Evolutionary conservation across 2,329 filamentous ascomycete genomes (phyloP), one percentile per base, ranked within the genome.

Genomic region (Fonsecaea pedrosoi): DNA sequence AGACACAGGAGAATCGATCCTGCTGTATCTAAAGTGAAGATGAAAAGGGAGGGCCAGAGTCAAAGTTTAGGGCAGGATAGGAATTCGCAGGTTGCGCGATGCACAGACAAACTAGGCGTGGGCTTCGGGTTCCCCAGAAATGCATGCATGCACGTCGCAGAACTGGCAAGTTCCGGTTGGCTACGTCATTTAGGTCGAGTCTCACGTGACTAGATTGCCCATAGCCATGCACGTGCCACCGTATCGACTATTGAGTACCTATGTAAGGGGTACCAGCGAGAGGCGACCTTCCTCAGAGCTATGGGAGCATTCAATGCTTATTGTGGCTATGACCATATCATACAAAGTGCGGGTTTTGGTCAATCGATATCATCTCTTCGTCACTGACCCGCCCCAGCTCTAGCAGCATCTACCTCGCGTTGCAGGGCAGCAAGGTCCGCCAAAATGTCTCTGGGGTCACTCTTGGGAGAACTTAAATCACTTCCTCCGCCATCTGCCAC

Each of bases 401-500:
- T 81, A 54, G 90, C 74, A 3, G 86, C 90, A 78, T 94, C 90
- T 45, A 94, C 90, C 74, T 94, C 91, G 74, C 85, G 85, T 78
- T 92, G 90, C 69, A 94, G 78, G 25, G 88, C 87, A 55, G 87
- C 85, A 63, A 94, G 78, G 75, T 94, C 90, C 0, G 90, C 90
- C 71, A 94, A 77, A 66, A 94, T 92, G 74, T 91, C 86, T 50
- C 78, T 77, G 0, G 81, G 78, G 50, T 56, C 60, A 45, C 37
- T 35, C 32, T 37, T 32, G 25, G 50, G 35, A 42, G 38, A 54
- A 60, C 79, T 57, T 21, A 54, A 30, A 30, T 55, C 56, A n/a
- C 48, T 53, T 4, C 54, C 32, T 54, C 58, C 62, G 18, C 32
- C 21, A 3, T 50, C 54, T 18, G 53, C 64, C 58, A 62, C 69